Evolutionary conservation across 2,329 filamentous ascomycete genomes (phyloP), one percentile per base, ranked within the genome.

Genomic region (Cylindrodendrum hubeiense): DNA sequence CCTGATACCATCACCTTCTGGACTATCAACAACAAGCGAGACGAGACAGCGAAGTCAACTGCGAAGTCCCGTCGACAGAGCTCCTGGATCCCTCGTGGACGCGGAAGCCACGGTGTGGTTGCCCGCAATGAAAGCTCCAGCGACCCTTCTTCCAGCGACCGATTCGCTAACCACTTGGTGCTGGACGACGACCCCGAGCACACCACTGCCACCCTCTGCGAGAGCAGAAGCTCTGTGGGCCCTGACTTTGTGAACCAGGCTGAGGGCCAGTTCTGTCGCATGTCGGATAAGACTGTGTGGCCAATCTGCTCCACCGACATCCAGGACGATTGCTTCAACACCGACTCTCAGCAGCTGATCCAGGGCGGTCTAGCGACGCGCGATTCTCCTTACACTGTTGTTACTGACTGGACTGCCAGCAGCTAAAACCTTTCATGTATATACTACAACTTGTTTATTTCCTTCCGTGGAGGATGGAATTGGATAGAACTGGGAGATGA

Each of bases 261-360:
- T 15, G 54, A 68, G 12, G 59, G 66, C 5, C 19, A 49, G 30
- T 68, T 68, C 46, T 68, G 66, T 26, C 55, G 63, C 19, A 68
- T 66, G 63, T 63, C 62, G 13, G 63, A 68, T 15, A 68, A 63
- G 51, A 60, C 58, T 15, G n/a, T 66, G 17, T 68, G 62, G 59
- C 56, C 66, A 13, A 24, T 68, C 28, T 68, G 62, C 21, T 28
- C 17, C 10, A 59, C 33, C 3, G 21, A 34, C 4, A 28, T 28
- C 13, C 22, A 13, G 24, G 62, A 66, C 28, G 46, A 49, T n/a
- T 68, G 63, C 19, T 66, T 68, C 37, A 61, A 52, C 24, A 21
- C 39, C 12, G 55, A 60, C 1, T 7, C 47, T 3, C 34, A 63
- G n/a, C 55, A 65, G 19, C 55, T 68, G 5, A 51, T 61, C 15